phyloP scores from a whole-genome alignment of 768 basidiomycete genomes.

The Coprinopsis strossmayeri region DNA sequence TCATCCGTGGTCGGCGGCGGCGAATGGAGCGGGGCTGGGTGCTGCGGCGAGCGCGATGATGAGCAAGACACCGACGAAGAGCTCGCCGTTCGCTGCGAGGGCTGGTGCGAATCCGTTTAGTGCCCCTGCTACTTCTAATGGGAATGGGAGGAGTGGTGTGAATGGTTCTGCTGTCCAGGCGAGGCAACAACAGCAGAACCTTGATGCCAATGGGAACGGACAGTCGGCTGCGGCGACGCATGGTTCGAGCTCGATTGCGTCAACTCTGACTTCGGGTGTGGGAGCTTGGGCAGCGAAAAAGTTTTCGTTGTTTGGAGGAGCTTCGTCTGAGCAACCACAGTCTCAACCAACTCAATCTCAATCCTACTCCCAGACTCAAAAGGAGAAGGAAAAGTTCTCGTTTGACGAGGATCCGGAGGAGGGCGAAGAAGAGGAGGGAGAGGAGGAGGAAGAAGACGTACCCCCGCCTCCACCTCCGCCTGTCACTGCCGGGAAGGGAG shows the following conservation, averaged over 20 bases:
- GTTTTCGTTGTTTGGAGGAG: background rate
- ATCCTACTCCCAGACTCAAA: no score
- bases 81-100: background rate
- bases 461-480: background rate
- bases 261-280: background rate
- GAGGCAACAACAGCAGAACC: no score
- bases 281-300: conserved; percentile 1
- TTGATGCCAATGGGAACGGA: background rate
- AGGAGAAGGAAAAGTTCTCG: background rate
- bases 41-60: background rate
- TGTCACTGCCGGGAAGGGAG: background rate
- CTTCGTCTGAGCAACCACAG: background rate
- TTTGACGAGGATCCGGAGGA: background rate
- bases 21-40: background rate
- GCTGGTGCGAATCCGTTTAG: background rate
- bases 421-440: conserved; percentile 2
- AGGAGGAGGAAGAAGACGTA: conserved; percentile 1
- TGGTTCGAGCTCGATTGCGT: background rate
- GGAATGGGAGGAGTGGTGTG: no score
- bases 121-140: no score
- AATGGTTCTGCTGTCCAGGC: no score
- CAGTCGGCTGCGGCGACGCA: no score
- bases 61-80: conserved; percentile 5
- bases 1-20: no score
- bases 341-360: background rate